Base-by-base conservation (phyloP, 2,329 filamentous ascomycete genomes). In the Teratosphaeria destructans region DNA sequence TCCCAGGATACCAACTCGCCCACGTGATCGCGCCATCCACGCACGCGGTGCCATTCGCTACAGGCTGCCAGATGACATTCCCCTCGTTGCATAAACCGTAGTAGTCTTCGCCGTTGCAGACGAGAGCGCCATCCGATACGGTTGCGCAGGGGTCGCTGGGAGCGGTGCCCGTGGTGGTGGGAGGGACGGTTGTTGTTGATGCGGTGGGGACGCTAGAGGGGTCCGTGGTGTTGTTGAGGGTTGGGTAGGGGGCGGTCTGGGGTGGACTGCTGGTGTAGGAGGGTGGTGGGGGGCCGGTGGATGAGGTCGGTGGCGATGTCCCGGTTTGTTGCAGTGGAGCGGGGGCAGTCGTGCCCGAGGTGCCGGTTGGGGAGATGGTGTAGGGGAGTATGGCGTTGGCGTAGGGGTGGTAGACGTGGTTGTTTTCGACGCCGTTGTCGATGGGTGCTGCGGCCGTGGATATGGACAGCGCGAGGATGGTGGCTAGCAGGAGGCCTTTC, bases 21-120 rank as follows among this genome's bases (percentile, higher is more conserved):
- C 43, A 49, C 16, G 43, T 49, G 10, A 66, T 64, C 59, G 59
- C 57, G 2, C 64, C 64, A 32, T 63, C 58, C 23, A 59, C 52
- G 65, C 77, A 79, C 1, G 69, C 70, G 3, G 76, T 79, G 26
- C 77, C 77, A 16, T 71, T 67, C 5, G 76, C 75, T 10, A 78
- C 75, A 8, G 64, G 63, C 65, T 75, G 72, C 65, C 68, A 77
- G 14, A 74, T 61, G 1, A 77, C 72, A 2, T 66, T 60, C 56
- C 76, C 76, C 58, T 72, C 70, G 65, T 77, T 75, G 72, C 76
- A 78, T 55, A 78, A 66, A 29, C 75, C 76, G 58, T 75, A 78
- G 54, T 75, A 66, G 12, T 60, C 64, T 2, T 71, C 55, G 52
- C 76, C 75, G 57, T 77, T 77, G 72, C 76, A 78, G 57, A 71